Evolutionary conservation across 768 basidiomycete genomes (phyloP).

Genomic region (Suillus clintonianus): DNA sequence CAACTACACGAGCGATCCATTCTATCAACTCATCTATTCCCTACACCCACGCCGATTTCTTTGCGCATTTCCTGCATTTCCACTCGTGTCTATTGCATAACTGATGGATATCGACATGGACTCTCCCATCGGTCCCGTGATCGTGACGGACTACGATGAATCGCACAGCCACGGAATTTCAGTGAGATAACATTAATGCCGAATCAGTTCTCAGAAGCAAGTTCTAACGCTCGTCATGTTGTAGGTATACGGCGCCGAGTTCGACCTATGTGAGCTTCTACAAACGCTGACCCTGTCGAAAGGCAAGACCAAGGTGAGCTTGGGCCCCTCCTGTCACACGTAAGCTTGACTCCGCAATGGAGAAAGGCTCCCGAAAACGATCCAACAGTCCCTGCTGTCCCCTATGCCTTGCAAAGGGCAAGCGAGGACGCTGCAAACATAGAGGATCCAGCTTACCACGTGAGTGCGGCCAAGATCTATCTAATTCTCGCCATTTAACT

Average conservation of each 20-base stretch:
- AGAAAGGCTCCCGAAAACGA: constrained; percentile 33
- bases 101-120: constrained; percentile 36
- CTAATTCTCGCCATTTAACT: background rate
- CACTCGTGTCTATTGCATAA: constrained; percentile 1
- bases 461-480: constrained; percentile 20
- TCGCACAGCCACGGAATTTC: constrained; percentile 19
- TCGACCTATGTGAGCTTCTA: constrained; percentile 56
- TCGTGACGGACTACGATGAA: constrained; percentile 22
- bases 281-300: constrained; percentile 50
- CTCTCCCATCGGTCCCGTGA: constrained; percentile 30
- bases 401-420: constrained; percentile 31
- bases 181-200: constrained; percentile 16
- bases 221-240: constrained; percentile 4
- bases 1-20: constrained; percentile 1
- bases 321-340: background rate
- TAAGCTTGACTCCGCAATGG: constrained; percentile 15
- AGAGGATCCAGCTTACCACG: constrained; percentile 48
- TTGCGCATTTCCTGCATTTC: background rate
- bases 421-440: constrained; percentile 44
- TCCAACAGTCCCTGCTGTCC: constrained; percentile 22
- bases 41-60: constrained; percentile 16
- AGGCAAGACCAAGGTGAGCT: constrained; percentile 33
- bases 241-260: constrained; percentile 30
- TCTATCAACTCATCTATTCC: constrained; percentile 5
- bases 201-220: background rate